phyloP scores from a whole-genome alignment of 1,284 basidiomycete species.

The Tilletia walkeri region DNA sequence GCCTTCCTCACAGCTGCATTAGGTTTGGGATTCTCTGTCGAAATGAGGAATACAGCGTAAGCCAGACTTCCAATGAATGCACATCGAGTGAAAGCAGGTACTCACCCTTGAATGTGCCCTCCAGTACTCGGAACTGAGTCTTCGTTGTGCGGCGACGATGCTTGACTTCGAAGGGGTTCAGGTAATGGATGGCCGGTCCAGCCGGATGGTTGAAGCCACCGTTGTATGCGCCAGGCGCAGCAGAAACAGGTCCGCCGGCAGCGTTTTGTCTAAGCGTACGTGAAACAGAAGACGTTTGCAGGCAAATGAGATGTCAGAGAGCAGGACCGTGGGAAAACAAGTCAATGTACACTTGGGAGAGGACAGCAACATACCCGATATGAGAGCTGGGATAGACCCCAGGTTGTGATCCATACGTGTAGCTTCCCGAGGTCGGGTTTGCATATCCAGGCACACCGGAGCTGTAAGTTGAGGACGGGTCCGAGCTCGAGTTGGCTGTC shows the following conservation, averaged over 20 bases:
- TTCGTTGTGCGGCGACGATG: constrained; percentile 46
- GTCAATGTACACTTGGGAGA: too few relatives aligned
- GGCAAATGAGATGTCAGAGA: too few relatives aligned
- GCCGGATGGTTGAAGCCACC: neutral
- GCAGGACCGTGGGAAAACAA: neutral
- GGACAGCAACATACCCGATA: neutral
- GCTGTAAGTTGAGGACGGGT: neutral
- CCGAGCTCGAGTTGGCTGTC: neutral
- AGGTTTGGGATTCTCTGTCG: constrained; percentile 38
- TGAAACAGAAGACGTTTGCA: too few relatives aligned
- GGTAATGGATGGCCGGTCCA: constrained; percentile 23
- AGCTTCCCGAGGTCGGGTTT: neutral
- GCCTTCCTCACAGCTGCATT: constrained; percentile 39
- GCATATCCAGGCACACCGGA: constrained; percentile 13
- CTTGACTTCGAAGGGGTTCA: constrained; percentile 49
- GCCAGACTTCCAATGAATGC: too few relatives aligned
- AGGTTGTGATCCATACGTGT: constrained; percentile 3
- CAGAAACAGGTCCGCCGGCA: neutral
- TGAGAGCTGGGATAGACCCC: constrained; percentile 1
- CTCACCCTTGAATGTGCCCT: constrained; percentile 38
- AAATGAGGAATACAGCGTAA: neutral
- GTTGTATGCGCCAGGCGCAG: neutral
- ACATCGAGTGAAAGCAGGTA: neutral
- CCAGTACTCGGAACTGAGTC: constrained; percentile 43
- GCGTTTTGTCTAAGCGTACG: neutral